These are phyloP conservation scores for Sclerotinia minor DNA, from an alignment of 2,329 filamentous ascomycete species.

Conservation along the genomic window DNA sequence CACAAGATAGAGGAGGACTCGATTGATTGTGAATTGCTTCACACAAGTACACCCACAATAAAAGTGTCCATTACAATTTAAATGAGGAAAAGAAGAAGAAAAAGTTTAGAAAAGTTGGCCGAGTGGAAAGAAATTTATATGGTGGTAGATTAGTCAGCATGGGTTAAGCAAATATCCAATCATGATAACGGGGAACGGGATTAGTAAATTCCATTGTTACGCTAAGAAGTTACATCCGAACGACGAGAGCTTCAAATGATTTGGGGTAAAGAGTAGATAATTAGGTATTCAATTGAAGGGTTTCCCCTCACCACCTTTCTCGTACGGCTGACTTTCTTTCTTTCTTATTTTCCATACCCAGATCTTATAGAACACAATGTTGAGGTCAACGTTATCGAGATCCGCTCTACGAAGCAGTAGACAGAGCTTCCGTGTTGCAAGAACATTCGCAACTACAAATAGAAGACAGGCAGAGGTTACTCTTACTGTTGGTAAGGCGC, in stretches of 20 bases:
- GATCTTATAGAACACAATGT: slow-evolving; percentile 65
- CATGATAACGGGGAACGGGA: slow-evolving; percentile 26
- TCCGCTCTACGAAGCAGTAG: slow-evolving; percentile 66
- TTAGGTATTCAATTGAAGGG: slow-evolving; percentile 25
- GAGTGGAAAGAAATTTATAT: slow-evolving; percentile 32
- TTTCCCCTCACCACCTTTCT: slow-evolving; percentile 13
- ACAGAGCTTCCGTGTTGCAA: slow-evolving; percentile 61
- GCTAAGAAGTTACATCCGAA: slow-evolving; percentile 26
- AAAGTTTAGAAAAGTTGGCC: slow-evolving; percentile 30
- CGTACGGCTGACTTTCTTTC: slow-evolving; percentile 37
- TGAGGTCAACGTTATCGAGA: slow-evolving; percentile 67
- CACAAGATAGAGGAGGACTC: slow-evolving; percentile 74
- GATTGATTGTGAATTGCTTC: slow-evolving; percentile 46
- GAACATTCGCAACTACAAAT: slow-evolving; percentile 79
- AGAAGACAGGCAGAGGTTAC: slow-evolving; percentile 88
- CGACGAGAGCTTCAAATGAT: slow-evolving; percentile 25
- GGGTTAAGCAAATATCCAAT: slow-evolving; percentile 30
- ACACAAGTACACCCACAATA: slow-evolving; percentile 71
- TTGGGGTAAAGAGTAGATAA: slow-evolving; percentile 25
- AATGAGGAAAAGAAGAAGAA: slow-evolving; percentile 45
- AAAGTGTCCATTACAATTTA: slow-evolving; percentile 64
- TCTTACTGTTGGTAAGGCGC: slow-evolving; percentile 81
- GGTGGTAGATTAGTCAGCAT: slow-evolving; percentile 29
- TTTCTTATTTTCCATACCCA: slow-evolving; percentile 45
- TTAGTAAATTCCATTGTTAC: slow-evolving; percentile 32